Evolutionary conservation across 768 basidiomycete genomes (phyloP), one percentile per base, ranked within the genome.

Genomic region (Lactifluus pinguis): DNA sequence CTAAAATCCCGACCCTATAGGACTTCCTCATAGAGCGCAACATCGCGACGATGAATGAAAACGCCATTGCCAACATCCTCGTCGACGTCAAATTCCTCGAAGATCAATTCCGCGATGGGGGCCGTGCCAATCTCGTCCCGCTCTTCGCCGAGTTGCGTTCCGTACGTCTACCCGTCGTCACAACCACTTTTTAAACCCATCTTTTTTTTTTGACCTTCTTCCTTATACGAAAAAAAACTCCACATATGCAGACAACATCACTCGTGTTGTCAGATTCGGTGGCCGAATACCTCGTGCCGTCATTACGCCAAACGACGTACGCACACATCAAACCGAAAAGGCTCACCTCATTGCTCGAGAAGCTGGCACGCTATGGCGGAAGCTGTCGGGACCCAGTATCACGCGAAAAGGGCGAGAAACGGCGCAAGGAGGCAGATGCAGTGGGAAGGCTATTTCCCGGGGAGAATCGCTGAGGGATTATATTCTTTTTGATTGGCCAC

Each of bases 81-180:
- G 82, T 88, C 50, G 95, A 98, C 69, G 81, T 94, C 61, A 84
- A 86, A 60, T 97, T 95, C 72, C 78, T 98, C 55, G 92, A 95
- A 64, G 83, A 84, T n/a, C 89, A 93, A 67, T 81, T 95, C 65
- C 84, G 83, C 66, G 76, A 84, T 49, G 85, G 88, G 56, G 90
- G 86, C 21, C 80, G 87, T 67, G 74, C 79, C 1, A 84, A 90
- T 69, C 77, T 95, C 25, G 79, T 78, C 55, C 74, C 81, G 11
- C 85, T 85, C 15, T 95, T 98, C 71, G 73, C 78, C 21, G 93
- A 95, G 71, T 75, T 98, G 61, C 87, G 86, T 53, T 74, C 81
- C 65, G 94, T 92, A 72, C 70, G 84, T 76, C 15, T 25, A 14
- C 7, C 13, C 19, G 25, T 25, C 25, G 25, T 25, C 25, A 25